These are phyloP conservation scores for Diutina mesorugosa DNA, from an alignment of 1,139 yeast species.

Conservation along the genomic window DNA sequence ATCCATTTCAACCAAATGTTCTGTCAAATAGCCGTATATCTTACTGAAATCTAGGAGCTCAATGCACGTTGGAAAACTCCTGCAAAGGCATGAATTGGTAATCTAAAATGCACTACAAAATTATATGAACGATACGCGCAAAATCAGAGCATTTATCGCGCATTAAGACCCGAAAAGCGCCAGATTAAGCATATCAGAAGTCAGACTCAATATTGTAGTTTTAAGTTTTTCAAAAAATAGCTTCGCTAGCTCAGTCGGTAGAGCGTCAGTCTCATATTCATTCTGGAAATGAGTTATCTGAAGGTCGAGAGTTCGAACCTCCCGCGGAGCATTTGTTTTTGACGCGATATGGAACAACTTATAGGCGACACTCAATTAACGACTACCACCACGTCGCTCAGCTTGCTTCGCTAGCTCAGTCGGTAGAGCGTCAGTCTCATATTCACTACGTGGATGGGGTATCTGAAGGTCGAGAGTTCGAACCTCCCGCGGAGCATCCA, in stretches of 20 bases:
- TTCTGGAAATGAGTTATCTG: background rate
- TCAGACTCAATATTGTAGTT: background rate
- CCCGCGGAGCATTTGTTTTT: conserved; percentile 2
- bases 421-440: conserved; percentile 3
- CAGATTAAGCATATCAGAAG: too few relatives aligned
- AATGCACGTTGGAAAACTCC: too few relatives aligned
- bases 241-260: conserved; percentile 3
- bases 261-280: conserved; percentile 3
- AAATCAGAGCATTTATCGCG: too few relatives aligned
- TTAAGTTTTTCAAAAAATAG: background rate
- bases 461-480: conserved; percentile 3
- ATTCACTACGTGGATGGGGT: background rate
- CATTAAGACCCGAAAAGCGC: too few relatives aligned
- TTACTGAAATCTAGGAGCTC: too few relatives aligned
- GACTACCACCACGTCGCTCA: background rate
- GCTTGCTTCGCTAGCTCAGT: conserved; percentile 3
- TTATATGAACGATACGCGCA: too few relatives aligned
- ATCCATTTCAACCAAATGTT: too few relatives aligned
- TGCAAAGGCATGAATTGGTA: too few relatives aligned
- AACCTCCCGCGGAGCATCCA: conserved; percentile 2
- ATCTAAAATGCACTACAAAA: too few relatives aligned
- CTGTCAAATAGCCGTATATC: too few relatives aligned
- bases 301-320: conserved; percentile 3
- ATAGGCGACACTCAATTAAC: background rate
- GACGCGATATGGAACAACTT: background rate